Conservation (phyloP, 257 asterid genomes). For the Penstemon barbatus region DNA sequence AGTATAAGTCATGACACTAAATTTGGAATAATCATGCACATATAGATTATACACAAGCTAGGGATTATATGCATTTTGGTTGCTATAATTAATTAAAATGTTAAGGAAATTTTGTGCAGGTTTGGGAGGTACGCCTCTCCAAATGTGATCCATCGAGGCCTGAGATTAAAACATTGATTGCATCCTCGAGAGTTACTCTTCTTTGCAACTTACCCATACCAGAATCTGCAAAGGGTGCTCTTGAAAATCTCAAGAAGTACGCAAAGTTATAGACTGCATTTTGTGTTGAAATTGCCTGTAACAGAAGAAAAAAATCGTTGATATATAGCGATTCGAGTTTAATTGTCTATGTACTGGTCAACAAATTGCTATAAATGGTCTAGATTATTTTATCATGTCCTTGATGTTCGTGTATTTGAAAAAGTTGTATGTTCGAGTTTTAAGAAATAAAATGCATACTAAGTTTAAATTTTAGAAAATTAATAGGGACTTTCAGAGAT, state of each 20-base stretch:
- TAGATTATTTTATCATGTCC: too few relatives aligned
- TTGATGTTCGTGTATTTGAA: too few relatives aligned
- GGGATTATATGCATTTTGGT: too few relatives aligned
- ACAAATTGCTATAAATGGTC: too few relatives aligned
- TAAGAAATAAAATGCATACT: too few relatives aligned
- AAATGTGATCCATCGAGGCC: constrained; percentile 42
- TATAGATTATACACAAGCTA: too few relatives aligned
- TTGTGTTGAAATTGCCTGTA: not conserved
- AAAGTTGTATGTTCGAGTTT: too few relatives aligned
- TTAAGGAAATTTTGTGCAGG: constrained; percentile 28
- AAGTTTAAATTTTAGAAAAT: too few relatives aligned
- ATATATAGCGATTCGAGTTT: not conserved
- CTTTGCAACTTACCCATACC: constrained; percentile 70
- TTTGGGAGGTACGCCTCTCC: constrained; percentile 76
- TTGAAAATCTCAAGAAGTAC: constrained; percentile 46
- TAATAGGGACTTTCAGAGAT: too few relatives aligned
- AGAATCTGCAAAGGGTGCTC: constrained; percentile 50
- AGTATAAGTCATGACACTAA: not conserved
- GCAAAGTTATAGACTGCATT: constrained; percentile 51
- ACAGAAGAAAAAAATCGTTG: too few relatives aligned
- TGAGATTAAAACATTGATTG: constrained; percentile 42
- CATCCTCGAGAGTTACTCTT: constrained; percentile 79
- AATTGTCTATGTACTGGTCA: not conserved
- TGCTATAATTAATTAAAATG: not conserved
- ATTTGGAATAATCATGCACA: not conserved